Base-by-base conservation (phyloP, 805 yeast species). In the Wickerhamomyces canadensis region DNA sequence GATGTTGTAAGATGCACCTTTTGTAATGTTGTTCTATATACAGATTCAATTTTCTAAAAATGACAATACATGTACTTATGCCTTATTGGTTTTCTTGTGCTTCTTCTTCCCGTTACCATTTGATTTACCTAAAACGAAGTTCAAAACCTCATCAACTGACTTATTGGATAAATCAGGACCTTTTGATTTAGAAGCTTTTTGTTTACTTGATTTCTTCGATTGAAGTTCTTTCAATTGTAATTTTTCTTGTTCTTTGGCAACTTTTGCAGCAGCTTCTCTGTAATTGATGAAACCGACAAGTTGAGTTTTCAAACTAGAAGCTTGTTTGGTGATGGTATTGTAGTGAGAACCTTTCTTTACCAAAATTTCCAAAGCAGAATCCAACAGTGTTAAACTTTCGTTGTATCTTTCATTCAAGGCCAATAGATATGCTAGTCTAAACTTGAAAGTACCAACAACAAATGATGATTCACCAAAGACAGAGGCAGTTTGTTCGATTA, bases 101-200 rank as follows among this genome's bases (percentile, higher is more conserved):
- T 51, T 50, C 35, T 47, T 41, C 24, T 48, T 42, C 17, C 47
- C 42, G 10, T 17, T n/a, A 17, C 49, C 23, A 21, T 7, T 37
- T 12, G 43, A 36, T n/a, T 52, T 54, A 35, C 91, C 91, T 57
- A 80, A 82, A 52, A 85, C 81, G 53, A 77, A 85, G 42, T 70
- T 68, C 61, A 85, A 64, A 41, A 85, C 69, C 42, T 83, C 94
- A 37, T 82, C 91, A 36, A 84, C 72, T 15, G 86, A 76, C 58
- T 79, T 72, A 37, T 67, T 62, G 7, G 84, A 80, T 43, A 84
- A 66, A 25, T 72, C 74, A 14, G 83, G 77, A 47, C 70, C 36
- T 12, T 14, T 14, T 15, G 25, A 35, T 16, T 28, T 27, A n/a
- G 34, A 25, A 18, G 15, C 19, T 31, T 37, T 40, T 31, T 41